These are phyloP conservation scores for Sphaerulina musiva DNA, from an alignment of 2,329 filamentous ascomycete genomes.

Conservation along the genomic window DNA sequence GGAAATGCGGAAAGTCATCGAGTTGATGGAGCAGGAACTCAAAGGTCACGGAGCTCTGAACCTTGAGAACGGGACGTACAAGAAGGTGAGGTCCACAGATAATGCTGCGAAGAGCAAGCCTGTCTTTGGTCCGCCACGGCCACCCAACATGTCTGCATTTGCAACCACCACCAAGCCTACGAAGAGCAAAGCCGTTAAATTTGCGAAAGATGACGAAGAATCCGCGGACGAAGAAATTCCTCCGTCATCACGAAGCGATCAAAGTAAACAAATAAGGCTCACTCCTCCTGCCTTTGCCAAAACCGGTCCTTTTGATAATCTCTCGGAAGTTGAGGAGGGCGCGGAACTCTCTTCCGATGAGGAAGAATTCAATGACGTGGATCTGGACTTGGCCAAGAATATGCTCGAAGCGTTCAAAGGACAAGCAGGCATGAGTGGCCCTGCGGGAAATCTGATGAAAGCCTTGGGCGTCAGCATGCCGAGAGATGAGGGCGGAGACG, in stretches of 20 bases:
- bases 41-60: constrained; percentile 61
- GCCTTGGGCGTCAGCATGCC: constrained; percentile 80
- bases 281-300: constrained; percentile 3
- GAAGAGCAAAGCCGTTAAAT: constrained; percentile 9
- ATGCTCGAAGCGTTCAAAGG: constrained; percentile 88
- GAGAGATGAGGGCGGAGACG: constrained; percentile 57
- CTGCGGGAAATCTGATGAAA: constrained; percentile 77
- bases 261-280: background rate
- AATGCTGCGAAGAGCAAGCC: constrained; percentile 22
- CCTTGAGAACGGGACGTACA: constrained; percentile 29
- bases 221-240: constrained; percentile 38
- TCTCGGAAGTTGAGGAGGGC: constrained; percentile 19
- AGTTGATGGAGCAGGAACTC: constrained; percentile 67
- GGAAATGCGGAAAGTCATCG: constrained; percentile 59
- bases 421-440: constrained; percentile 77
- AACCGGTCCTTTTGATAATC: constrained; percentile 1
- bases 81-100: constrained; percentile 28
- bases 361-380: constrained; percentile 60
- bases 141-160: constrained; percentile 23
- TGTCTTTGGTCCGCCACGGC: constrained; percentile 29
- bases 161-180: background rate
- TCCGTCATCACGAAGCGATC: constrained; percentile 6
- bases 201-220: constrained; percentile 28
- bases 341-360: constrained; percentile 38
- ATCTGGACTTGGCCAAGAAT: constrained; percentile 85